Evolutionary conservation across 345 rosid genomes (phyloP), one percentile per base, ranked within the genome.

Genomic region (Trapa incisa): DNA sequence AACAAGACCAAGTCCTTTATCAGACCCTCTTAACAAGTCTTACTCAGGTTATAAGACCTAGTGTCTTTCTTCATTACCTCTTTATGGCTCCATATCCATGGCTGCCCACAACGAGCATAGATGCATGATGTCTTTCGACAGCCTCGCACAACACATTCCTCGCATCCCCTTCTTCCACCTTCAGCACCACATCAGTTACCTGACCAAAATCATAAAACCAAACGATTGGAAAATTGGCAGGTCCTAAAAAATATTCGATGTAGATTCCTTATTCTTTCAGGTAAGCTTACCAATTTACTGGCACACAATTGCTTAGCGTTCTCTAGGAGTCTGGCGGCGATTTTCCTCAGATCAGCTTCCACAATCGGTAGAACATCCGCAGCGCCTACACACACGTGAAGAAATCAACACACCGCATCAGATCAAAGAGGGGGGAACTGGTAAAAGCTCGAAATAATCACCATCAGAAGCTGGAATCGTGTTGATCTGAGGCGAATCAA

Each of bases 1-100:
- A 35, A 58, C 38, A 38, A 9, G 36, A 22, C 36, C 29, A 22
- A 22, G 29, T 0, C 9, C 56, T 50, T 16, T 70, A 47, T 32
- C 69, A 62, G 38, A 45, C 12, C 12, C n/a, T 50, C 22, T 22
- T 22, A 29, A 50, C 56, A 50, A 50, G 56, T 3, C 56, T 50
- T 2, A 50, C 56, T 15, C 56, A 15, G 22, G 7, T 14, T 50
- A 15, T 15, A n/a, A 50, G 29, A 50, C 16, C 54, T 50, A 50
- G n/a, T 2, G 53, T 47, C 16, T 41, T 41, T 8, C 7, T 0
- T 8, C 43, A 22, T 7, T 65, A 87, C 99, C 97, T 89, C 79
- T 91, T 95, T 65, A 95, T 83, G 68, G 96, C 89, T 78, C 99
- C 99, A 77, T 95, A 85, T 17, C 99, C 99, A 77, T 91, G 99